A percentile compares a stretch with the other conserved stretches of the same genome.
phyloP scores from a whole-genome alignment of 2,329 filamentous ascomycete species.

The Fusarium musae region DNA sequence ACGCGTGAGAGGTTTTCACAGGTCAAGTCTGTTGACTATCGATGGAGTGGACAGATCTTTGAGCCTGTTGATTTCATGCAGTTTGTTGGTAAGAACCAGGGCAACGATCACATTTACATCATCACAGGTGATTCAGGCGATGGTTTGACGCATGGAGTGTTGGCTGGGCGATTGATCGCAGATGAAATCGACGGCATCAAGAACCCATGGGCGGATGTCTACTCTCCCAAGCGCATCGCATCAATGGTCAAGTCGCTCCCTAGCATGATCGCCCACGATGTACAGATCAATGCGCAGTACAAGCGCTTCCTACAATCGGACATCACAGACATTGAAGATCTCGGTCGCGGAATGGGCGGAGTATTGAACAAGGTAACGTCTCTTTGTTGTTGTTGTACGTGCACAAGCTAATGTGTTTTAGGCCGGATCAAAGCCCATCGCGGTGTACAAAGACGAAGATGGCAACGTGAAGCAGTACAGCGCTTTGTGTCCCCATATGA shows the following conservation, averaged over 20 bases:
- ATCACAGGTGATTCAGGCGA: constrained; percentile 68
- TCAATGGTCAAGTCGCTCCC: constrained; percentile 58
- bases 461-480: constrained; percentile 62
- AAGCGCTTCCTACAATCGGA: constrained; percentile 64
- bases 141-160: constrained; percentile 65
- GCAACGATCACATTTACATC: constrained; percentile 61
- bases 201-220: constrained; percentile 62
- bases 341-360: constrained; percentile 60
- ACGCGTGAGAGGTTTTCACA: constrained; percentile 63
- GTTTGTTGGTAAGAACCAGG: constrained; percentile 66
- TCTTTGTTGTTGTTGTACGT: fast-evolving
- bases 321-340: constrained; percentile 66
- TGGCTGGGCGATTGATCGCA: constrained; percentile 63
- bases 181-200: constrained; percentile 62
- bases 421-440: constrained; percentile 55
- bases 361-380: constrained; percentile 58
- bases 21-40: constrained; percentile 62
- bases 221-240: constrained; percentile 60
- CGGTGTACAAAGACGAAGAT: constrained; percentile 66
- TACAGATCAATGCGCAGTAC: constrained; percentile 67
- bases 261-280: constrained; percentile 60
- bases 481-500: constrained; percentile 66
- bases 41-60: constrained; percentile 67
- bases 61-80: constrained; percentile 66
- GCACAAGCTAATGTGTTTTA: not conserved